phyloP scores from a whole-genome alignment of 1,139 yeast genomes.

The Magnusiomyces paraingens region DNA sequence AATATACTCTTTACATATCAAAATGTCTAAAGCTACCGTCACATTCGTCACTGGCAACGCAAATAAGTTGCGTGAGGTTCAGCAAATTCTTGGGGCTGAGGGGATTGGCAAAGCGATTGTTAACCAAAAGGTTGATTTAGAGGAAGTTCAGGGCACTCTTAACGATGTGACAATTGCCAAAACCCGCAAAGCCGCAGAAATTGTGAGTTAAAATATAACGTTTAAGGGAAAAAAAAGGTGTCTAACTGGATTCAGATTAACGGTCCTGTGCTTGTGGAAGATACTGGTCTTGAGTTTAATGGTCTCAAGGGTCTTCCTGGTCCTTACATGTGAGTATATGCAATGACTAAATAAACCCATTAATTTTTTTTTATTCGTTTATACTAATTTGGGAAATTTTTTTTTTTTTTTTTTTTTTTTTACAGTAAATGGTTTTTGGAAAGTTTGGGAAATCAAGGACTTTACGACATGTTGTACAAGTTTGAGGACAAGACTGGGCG shows the following conservation, averaged over 20 bases:
- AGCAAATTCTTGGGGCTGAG: constrained; percentile 62
- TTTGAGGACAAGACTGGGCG: constrained; percentile 80
- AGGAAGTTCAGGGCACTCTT: constrained; percentile 85
- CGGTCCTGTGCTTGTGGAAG: constrained; percentile 91
- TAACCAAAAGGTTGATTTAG: constrained; percentile 67
- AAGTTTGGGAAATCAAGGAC: constrained; percentile 62
- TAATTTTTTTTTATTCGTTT: too few species aligned
- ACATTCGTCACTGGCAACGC: constrained; percentile 62
- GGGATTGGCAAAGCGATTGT: constrained; percentile 34
- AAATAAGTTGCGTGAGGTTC: constrained; percentile 79
- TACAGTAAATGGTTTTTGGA: constrained; percentile 77
- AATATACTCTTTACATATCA: background rate
- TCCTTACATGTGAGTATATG: constrained; percentile 48
- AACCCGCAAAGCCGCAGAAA: constrained; percentile 66
- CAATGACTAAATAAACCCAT: background rate
- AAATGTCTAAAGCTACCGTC: constrained; percentile 6
- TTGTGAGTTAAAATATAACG: constrained; percentile 22
- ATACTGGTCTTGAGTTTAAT: constrained; percentile 79
- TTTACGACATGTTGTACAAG: constrained; percentile 69
- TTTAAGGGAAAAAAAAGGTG: constrained; percentile 17
- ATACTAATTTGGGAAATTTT: too few species aligned
- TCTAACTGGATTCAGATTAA: constrained; percentile 24
- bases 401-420: too few species aligned
- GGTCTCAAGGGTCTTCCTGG: constrained; percentile 89
- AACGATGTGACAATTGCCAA: constrained; percentile 78